Base-by-base conservation (phyloP, 1,284 basidiomycete genomes). In the Trametes hirsuta region DNA sequence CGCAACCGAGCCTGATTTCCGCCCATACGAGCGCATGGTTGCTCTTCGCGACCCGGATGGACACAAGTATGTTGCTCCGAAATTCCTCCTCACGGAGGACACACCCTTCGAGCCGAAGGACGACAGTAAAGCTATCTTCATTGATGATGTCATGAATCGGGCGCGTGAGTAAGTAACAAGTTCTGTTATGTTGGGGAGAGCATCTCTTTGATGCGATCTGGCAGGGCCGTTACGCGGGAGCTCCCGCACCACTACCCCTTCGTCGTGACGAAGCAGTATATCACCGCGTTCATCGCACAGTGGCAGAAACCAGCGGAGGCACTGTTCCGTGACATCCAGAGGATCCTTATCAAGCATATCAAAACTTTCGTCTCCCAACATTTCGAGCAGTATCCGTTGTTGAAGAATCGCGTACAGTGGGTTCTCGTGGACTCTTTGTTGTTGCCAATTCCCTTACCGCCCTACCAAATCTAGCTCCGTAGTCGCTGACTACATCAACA, bases 161-260 rank as follows among this genome's bases (percentile, higher is more conserved):
- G 84, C 84, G 0, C 69, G 77, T 25, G 69, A 74, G 88, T 88
- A 70, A 46, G 81, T 69, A 8, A 53, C 15, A 42, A 49, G 40
- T 21, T 9, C 47, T 18, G 0, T 11, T 25, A 18, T 11, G 22
- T 6, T 5, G 5, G 45, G 40, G n/a, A 25, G 24, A 12, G 2
- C 46, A 34, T 30, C 14, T 54, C 25, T 15, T 48, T n/a, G 6
- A 22, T 54, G 25, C 2, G 24, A 9, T 9, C 9, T 15, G 3
- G 11, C 40, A 91, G 90, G 8, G 82, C 87, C 0, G 80, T 84
- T 0, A 87, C 87, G 0, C 84, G 88, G 4, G 87, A 91, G 68
- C 76, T 91, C 0, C 88, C 89, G 0, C 85, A 81, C 14, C 81
- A 83, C 61, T 84, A 81, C 60, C 89, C 89, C 0, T 91, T 87